These are phyloP conservation scores for Penicillium verrucosum DNA, from an alignment of 2,329 filamentous ascomycete species.

Conservation along the genomic window DNA sequence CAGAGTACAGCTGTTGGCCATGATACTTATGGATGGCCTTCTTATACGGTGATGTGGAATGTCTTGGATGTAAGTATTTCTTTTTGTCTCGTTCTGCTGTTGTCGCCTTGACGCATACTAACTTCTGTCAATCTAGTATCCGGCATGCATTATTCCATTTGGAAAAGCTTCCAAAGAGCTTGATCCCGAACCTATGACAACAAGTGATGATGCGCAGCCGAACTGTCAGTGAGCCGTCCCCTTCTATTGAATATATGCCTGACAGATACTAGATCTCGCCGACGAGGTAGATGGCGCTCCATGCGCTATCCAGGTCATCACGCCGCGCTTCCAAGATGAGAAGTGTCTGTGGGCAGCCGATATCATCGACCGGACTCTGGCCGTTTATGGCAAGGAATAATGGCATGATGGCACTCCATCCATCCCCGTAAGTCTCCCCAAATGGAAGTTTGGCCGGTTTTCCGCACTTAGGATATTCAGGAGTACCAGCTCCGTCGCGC, in stretches of 20 bases:
- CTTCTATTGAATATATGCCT: background rate
- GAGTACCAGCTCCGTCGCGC: background rate
- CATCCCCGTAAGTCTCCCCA: background rate
- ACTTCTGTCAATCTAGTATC: slow-evolving; percentile 39
- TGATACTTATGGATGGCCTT: slow-evolving; percentile 41
- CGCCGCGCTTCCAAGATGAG: slow-evolving; percentile 49
- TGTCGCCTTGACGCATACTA: background rate
- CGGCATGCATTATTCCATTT: slow-evolving; percentile 50
- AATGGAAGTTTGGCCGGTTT: background rate
- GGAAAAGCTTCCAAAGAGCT: slow-evolving; percentile 41
- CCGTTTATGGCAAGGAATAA: background rate
- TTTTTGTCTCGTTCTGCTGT: background rate
- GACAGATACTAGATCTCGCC: slow-evolving; percentile 38
- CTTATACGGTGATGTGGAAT: slow-evolving; percentile 53
- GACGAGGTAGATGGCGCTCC: slow-evolving; percentile 44
- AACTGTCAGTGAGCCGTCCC: slow-evolving; percentile 19
- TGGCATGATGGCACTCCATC: background rate
- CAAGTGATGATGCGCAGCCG: slow-evolving; percentile 32
- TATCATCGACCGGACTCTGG: slow-evolving; percentile 28
- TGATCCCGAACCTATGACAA: slow-evolving; percentile 33
- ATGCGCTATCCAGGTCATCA: slow-evolving; percentile 48
- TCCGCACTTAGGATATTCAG: too few species aligned
- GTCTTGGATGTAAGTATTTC: slow-evolving; percentile 48
- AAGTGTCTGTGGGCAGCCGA: slow-evolving; percentile 38
- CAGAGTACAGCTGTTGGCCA: slow-evolving; percentile 52